These are phyloP conservation scores for Castanea sativa DNA, from an alignment of 306 rosid genomes.

Conservation along the genomic window DNA sequence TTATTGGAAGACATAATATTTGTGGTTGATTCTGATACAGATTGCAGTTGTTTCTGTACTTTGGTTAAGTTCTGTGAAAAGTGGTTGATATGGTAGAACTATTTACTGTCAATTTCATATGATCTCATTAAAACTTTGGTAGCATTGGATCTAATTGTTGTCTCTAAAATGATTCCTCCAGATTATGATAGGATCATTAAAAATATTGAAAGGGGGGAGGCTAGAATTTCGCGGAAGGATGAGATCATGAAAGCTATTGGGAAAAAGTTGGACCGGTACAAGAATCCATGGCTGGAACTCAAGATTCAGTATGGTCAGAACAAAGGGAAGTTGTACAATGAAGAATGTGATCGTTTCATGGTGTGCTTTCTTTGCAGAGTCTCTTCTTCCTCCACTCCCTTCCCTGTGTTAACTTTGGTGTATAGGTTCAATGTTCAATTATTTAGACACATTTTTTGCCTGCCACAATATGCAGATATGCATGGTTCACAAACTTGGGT, in stretches of 20 bases:
- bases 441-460: background rate
- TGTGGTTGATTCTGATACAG: background rate
- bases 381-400: background rate
- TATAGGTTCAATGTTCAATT: background rate
- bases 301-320: conserved; percentile 97
- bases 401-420: background rate
- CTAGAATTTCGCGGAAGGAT: conserved; percentile 93
- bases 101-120: background rate
- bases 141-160: background rate
- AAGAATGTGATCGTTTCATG: conserved; percentile 99
- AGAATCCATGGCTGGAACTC: conserved; percentile 98
- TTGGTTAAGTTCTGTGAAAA: background rate
- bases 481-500: conserved; percentile 98
- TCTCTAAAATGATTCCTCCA: conserved; percentile 26
- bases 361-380: conserved; percentile 26
- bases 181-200: conserved; percentile 95
- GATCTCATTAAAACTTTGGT: background rate
- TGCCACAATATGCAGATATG: conserved; percentile 59
- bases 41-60: background rate
- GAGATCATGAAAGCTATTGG: conserved; percentile 99
- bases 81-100: background rate
- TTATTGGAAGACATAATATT: background rate
- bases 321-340: conserved; percentile 94
- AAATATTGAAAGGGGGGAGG: conserved; percentile 98
- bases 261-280: conserved; percentile 95